Conservation (phyloP, 169 alveolate species). For the Babesia ovata region DNA sequence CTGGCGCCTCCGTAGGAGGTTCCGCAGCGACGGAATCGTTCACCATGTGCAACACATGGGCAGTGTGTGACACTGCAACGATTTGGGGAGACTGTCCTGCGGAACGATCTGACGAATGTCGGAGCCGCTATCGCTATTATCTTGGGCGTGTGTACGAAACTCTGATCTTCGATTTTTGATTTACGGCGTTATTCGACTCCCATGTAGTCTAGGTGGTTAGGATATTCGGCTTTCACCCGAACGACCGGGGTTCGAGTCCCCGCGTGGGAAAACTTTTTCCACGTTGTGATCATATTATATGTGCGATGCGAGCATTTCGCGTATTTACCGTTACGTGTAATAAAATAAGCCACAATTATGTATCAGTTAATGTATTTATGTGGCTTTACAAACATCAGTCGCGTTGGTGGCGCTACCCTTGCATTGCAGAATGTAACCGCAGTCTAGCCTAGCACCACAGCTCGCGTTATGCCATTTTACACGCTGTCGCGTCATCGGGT, state of each 20-base stretch:
- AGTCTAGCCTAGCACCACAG: no score
- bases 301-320: no score
- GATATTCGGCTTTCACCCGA: slow-evolving; percentile 99
- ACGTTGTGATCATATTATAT: neutral
- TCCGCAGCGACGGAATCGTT: neutral
- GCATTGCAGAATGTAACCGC: no score
- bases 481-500: no score
- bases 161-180: neutral
- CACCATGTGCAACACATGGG: slow-evolving; percentile 1
- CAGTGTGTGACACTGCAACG: neutral
- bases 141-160: neutral
- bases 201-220: slow-evolving; percentile 98
- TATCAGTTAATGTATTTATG: neutral
- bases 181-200: slow-evolving; percentile 55
- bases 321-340: no score
- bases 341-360: no score
- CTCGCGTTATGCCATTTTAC: no score
- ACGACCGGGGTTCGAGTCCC: slow-evolving; percentile 99
- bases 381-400: neutral
- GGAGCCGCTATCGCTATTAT: no score
- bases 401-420: no score
- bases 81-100: neutral
- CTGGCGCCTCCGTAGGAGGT: neutral
- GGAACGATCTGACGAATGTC: neutral
- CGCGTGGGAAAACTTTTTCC: slow-evolving; percentile 88